Evolutionary conservation across 2,329 filamentous ascomycete species (phyloP).

Genomic region (Cladobotryum protrusum): DNA sequence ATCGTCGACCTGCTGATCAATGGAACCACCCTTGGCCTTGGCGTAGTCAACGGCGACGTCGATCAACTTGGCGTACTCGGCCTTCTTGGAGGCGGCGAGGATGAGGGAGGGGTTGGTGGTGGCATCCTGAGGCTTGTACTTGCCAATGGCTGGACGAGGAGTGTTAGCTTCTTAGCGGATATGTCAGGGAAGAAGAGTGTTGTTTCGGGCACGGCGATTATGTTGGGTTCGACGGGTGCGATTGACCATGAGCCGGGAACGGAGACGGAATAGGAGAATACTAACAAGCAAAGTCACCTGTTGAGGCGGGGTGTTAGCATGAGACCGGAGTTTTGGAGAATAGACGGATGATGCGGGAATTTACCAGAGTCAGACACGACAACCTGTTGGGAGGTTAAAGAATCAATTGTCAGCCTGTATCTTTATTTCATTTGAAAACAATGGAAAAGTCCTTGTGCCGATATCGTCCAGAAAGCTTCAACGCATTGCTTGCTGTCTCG

Average conservation of each 20-base stretch:
- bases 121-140: constrained; percentile 99
- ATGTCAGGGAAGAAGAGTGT: not conserved
- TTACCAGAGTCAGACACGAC: constrained; percentile 96
- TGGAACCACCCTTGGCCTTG: constrained; percentile 63
- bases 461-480: too few species aligned
- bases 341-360: constrained; percentile 29
- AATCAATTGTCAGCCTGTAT: constrained; percentile 6
- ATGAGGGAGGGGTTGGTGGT: constrained; percentile 99
- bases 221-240: not conserved
- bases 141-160: constrained; percentile 74
- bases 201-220: not conserved
- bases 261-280: constrained; percentile 22
- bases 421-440: not conserved
- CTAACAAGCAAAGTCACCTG: constrained; percentile 74
- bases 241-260: not conserved
- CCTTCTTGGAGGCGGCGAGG: constrained; percentile 95
- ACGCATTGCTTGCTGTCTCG: too few species aligned
- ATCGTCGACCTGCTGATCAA: constrained; percentile 80
- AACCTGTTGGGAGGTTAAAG: constrained; percentile 53
- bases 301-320: constrained; percentile 24
- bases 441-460: not conserved
- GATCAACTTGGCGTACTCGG: constrained; percentile 89
- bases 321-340: constrained; percentile 11
- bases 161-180: constrained; percentile 18
- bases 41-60: constrained; percentile 79